phyloP scores from a whole-genome alignment of 139 green algal genomes.

The Pleodorina starrii region DNA sequence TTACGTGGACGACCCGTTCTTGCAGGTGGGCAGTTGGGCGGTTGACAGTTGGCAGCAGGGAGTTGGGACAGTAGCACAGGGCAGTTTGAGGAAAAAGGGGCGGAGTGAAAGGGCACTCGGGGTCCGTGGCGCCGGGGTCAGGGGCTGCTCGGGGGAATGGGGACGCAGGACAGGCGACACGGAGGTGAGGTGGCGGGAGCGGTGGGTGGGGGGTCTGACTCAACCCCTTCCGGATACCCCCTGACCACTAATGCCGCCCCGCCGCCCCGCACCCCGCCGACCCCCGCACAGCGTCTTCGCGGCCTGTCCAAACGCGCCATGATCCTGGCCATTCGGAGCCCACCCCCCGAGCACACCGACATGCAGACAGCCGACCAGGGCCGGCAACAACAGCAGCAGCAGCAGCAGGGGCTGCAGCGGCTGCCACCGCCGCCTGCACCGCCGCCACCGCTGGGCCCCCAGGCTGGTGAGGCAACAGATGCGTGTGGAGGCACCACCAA shows the following conservation, averaged over 20 bases:
- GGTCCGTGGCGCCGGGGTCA: not conserved
- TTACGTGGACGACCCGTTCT: slow-evolving; percentile 51
- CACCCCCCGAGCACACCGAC: not conserved
- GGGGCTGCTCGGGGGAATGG: no score
- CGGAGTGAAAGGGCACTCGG: not conserved
- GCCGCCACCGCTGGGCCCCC: no score
- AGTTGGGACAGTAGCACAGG: not conserved
- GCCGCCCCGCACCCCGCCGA: not conserved
- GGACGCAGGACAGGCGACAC: no score
- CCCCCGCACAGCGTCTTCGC: slow-evolving; percentile 10
- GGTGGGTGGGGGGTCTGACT: no score
- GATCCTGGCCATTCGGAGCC: slow-evolving; percentile 55
- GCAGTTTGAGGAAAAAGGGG: not conserved
- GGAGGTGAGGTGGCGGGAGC: no score
- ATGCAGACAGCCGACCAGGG: not conserved
- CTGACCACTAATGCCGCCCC: not conserved
- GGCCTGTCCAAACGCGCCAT: slow-evolving; percentile 50
- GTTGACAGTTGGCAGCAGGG: no score
- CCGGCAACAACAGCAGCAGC: not conserved
- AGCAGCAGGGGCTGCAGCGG: not conserved
- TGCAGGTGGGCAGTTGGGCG: slow-evolving; percentile 1
- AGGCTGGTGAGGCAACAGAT: no score
- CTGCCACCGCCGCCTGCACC: no score
- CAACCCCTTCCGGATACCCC: no score
- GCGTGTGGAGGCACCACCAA: no score